Evolutionary conservation across 75 land plant genomes (phyloP), one percentile per base, ranked within the genome.

Genomic region (Ceratopteris richardii): DNA sequence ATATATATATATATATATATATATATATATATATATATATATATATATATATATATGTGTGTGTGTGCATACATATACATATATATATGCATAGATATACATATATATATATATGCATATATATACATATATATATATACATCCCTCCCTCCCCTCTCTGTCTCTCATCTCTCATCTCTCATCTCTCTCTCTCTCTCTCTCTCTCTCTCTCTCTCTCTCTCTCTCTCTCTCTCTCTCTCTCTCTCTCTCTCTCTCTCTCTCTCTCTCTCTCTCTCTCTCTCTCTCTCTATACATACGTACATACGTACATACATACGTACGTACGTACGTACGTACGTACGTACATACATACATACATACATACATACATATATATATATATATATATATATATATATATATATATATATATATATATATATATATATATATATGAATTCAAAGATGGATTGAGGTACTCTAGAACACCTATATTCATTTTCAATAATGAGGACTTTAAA

Each of bases 171-270:
- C 37, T 33, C 9, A 33, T 4, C 37, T 9, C 3, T 43, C 59
- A 72, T 0, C 73, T 65, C 30, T 54, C 62, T 52, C 73, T 64
- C 21, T 59, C 61, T 42, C 67, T 83, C 3, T 4, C 37, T 9
- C 9, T 48, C 23, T 7, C 24, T 61, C 19, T 62, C 5, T 22
- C 13, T n/a, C n/a, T n/a, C n/a, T n/a, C n/a, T n/a, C n/a, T n/a
- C n/a, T n/a, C n/a, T n/a, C 9, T 33, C 3, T 33, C 37, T 33
- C 37, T 33, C 9, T 33, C 37, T 9, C 9, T 9, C 37, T 33
- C 9, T 33, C 37, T 33, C 9, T 0, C 73, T 65, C 30, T 54
- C 62, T 52, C 73, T 64, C 21, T 59, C 61, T 42, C 67, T 83
- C 3, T 4, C 37, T 9, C 9, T 48, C 23, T 7, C 24, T 61